Conservation (phyloP, 2,329 filamentous ascomycete species). For the Metarhizium sp. region DNA sequence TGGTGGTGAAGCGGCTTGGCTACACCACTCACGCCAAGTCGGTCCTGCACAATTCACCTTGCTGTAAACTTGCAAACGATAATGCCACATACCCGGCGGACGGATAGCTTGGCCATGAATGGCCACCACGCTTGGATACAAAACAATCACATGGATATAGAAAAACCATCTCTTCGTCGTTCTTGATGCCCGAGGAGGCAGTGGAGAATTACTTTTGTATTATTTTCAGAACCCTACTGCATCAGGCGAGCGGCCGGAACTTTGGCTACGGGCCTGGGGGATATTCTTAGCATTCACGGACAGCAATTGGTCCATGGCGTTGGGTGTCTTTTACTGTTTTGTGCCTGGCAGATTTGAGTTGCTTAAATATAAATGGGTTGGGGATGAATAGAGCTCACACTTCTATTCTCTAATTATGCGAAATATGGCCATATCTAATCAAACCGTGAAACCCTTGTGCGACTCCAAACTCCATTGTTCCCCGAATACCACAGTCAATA, state of each 20-base stretch:
- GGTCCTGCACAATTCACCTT: background rate
- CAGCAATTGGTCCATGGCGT: constrained; percentile 11
- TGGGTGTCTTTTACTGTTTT: constrained; percentile 4
- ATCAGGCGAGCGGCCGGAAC: constrained; percentile 8
- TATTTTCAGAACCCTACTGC: constrained; percentile 8
- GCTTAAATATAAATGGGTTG: background rate
- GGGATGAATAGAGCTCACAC: background rate
- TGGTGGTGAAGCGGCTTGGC: background rate
- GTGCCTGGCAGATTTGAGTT: background rate
- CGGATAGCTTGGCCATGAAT: background rate
- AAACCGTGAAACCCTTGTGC: background rate
- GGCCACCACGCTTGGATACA: constrained; percentile 5
- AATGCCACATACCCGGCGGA: background rate
- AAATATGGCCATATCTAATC: background rate
- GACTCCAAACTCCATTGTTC: background rate
- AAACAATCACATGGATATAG: constrained; percentile 4
- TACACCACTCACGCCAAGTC: background rate
- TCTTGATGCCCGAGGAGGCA: background rate
- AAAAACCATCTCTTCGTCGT: background rate
- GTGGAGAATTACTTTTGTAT: constrained; percentile 8
- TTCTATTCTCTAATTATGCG: background rate
- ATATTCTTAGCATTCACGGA: constrained; percentile 12
- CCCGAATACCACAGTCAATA: background rate
- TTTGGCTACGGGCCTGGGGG: constrained; percentile 10
- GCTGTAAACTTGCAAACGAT: background rate